Evolutionary conservation across 139 green algal genomes (phyloP), one percentile per base, ranked within the genome.

Genomic region (Chlamydomonas sp.): DNA sequence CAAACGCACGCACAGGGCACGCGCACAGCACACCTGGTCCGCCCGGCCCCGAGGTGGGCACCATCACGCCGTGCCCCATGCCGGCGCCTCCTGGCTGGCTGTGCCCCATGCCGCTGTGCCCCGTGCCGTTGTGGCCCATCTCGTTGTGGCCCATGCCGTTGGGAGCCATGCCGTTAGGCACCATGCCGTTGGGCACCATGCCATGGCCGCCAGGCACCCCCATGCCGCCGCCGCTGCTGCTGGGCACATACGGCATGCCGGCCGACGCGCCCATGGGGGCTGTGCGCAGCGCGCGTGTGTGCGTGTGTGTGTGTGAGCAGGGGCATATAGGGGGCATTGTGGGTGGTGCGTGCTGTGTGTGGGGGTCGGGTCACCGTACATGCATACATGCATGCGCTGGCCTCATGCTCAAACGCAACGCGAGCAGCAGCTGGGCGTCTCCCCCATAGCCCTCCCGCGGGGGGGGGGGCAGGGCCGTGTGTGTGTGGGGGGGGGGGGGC

Each of bases 81-180:
- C 50, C 50, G n/a, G 20, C 50, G 13, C 5, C 20, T 8, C 50
- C n/a, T 5, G 28, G 22, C 24, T 30, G 28, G 50, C 50, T 62
- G 50, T 35, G 50, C 50, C 22, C n/a, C 50, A 62, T 62, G 50
- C 50, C 50, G 36, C 36, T 57, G 62, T n/a, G n/a, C n/a, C 22
- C 16, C 20, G 37, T 8, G 37, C 37, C 36, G 6, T 30, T 5
- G 54, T 58, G 62, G 3, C 4, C 36, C 29, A 48, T 67, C 8
- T 24, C 20, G 43, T 20, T 54, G 43, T 26, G 16, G 16, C 16
- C 16, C 43, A 54, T 54, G 16, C 13, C 20, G 16, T 20, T 20
- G 13, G 13, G 13, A 13, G 43, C 43, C 43, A 54, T 54, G 13
- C 20, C 43, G 43, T 26, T 20, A 35, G 29, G 65, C 28, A 49